These are phyloP conservation scores for Ophiostoma pallidulum DNA, from an alignment of 2,329 filamentous ascomycete species.

Conservation along the genomic window DNA sequence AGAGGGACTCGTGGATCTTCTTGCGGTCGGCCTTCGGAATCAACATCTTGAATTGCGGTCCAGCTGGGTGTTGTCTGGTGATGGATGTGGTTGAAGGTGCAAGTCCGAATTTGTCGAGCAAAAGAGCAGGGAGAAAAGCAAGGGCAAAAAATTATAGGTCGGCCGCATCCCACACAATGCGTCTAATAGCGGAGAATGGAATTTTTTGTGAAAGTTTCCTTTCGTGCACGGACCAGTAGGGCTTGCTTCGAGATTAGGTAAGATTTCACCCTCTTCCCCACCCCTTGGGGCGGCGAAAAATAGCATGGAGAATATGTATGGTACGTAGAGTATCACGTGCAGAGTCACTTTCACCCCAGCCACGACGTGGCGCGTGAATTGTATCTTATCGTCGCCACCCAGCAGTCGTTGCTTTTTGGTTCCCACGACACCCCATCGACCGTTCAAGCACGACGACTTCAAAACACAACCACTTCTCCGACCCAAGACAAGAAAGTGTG, in stretches of 20 bases:
- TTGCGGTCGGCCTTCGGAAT: slow-evolving; percentile 99
- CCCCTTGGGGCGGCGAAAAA: too few relatives aligned
- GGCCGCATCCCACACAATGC: slow-evolving; percentile 1
- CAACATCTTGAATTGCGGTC: slow-evolving; percentile 60
- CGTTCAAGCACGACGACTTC: too few relatives aligned
- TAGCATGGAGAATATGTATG: too few relatives aligned
- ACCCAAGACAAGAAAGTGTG: too few relatives aligned
- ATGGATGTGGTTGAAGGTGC: slow-evolving; percentile 10
- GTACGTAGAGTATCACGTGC: too few relatives aligned
- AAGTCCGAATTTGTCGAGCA: slow-evolving; percentile 7
- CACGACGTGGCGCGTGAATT: background rate
- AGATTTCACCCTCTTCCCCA: background rate
- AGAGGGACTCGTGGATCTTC: slow-evolving; percentile 97
- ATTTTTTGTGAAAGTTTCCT: slow-evolving; percentile 15
- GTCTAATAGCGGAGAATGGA: slow-evolving; percentile 4
- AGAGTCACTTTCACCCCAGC: too few relatives aligned
- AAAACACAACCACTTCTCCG: too few relatives aligned
- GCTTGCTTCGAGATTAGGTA: slow-evolving; percentile 11
- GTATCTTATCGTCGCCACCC: background rate
- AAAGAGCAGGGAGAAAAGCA: slow-evolving; percentile 1
- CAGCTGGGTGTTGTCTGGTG: slow-evolving; percentile 26
- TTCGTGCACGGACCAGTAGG: slow-evolving; percentile 18
- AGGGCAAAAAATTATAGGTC: slow-evolving; percentile 11
- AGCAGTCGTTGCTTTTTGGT: too few relatives aligned
- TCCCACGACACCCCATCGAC: too few relatives aligned